Evolutionary conservation across 208 protist species (phyloP).

Genomic region (Wallacemonas sp.): DNA sequence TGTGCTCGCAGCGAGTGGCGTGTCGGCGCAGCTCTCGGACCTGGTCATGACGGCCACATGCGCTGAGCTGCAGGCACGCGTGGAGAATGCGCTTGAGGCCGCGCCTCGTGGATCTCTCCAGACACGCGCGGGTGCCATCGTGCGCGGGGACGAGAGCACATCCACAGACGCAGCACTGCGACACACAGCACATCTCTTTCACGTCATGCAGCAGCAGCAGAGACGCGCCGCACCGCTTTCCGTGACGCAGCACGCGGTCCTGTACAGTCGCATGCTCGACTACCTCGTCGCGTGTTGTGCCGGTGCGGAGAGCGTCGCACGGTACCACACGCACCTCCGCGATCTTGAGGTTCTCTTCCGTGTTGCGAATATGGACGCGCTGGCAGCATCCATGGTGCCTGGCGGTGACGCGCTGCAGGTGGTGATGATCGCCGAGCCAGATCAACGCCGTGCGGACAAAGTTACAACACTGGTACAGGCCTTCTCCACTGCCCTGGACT

Average conservation of each 20-base stretch:
- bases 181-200: constrained; percentile 5
- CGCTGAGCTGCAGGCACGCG: constrained; percentile 13
- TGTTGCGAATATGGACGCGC: constrained; percentile 44
- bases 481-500: constrained; percentile 32
- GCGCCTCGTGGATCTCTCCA: too few relatives aligned
- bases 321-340: constrained; percentile 27
- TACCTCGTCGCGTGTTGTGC: constrained; percentile 26
- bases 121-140: too few relatives aligned
- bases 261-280: constrained; percentile 49
- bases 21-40: background rate
- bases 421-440: constrained; percentile 49
- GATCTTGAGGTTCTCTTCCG: constrained; percentile 38
- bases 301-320: constrained; percentile 10
- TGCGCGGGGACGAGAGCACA: too few relatives aligned
- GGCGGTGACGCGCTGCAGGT: constrained; percentile 23
- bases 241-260: constrained; percentile 31
- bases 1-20: background rate
- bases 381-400: constrained; percentile 64
- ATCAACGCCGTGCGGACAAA: constrained; percentile 27
- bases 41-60: background rate
- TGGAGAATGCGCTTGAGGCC: constrained; percentile 1
- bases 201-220: constrained; percentile 16
- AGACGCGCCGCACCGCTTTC: constrained; percentile 14
- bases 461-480: constrained; percentile 28
- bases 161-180: background rate